phyloP scores from a whole-genome alignment of 2,329 filamentous ascomycete species.

The Verticillium alfalfae region DNA sequence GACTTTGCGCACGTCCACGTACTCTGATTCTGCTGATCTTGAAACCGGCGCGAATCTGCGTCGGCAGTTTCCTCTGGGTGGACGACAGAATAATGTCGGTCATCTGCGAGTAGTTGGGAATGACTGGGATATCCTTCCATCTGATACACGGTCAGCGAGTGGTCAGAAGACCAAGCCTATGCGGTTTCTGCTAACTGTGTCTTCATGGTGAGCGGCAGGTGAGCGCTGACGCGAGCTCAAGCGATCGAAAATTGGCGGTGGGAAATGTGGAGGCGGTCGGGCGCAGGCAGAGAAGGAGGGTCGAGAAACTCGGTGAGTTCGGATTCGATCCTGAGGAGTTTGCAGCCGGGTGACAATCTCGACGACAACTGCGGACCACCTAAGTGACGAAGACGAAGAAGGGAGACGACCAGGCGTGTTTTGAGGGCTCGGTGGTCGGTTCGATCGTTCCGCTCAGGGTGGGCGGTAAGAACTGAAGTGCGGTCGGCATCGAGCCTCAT shows the following conservation, averaged over 20 bases:
- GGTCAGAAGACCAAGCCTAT: background rate
- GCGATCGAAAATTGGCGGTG: background rate
- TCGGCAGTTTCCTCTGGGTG: slow-evolving; percentile 88
- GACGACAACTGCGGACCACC: background rate
- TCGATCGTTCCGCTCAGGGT: background rate
- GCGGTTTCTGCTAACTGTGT: slow-evolving; percentile 6
- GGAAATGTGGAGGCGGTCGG: background rate
- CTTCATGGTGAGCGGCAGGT: slow-evolving; percentile 10
- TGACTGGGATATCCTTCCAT: slow-evolving; percentile 76
- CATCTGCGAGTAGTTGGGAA: slow-evolving; percentile 91
- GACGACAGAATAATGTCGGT: slow-evolving; percentile 94
- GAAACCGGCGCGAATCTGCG: slow-evolving; percentile 93
- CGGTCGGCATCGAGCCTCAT: background rate
- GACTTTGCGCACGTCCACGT: background rate
- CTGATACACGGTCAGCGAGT: slow-evolving; percentile 35
- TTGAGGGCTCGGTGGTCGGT: background rate
- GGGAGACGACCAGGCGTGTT: background rate
- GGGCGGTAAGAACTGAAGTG: background rate
- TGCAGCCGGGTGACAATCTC: background rate
- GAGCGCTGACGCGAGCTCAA: slow-evolving; percentile 3
- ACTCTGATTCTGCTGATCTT: slow-evolving; percentile 72
- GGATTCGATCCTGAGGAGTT: background rate
- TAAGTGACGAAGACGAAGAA: background rate
- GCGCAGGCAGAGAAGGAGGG: background rate
- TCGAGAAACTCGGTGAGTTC: background rate